These are phyloP conservation scores for Colletotrichum costaricense DNA, from an alignment of 2,329 filamentous ascomycete genomes.

Conservation along the genomic window DNA sequence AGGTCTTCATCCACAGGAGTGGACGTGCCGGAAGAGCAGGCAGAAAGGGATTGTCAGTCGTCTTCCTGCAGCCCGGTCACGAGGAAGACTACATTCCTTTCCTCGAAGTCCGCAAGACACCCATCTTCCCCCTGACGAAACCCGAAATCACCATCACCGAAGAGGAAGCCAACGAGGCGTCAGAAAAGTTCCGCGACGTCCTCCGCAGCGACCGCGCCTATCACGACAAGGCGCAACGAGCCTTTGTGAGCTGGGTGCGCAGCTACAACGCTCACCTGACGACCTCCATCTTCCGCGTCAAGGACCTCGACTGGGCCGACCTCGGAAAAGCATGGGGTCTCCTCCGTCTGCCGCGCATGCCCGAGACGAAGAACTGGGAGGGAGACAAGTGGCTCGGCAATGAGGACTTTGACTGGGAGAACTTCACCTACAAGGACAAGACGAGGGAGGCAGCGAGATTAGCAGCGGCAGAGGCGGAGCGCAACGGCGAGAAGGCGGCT, in stretches of 20 bases:
- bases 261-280: slow-evolving; percentile 93
- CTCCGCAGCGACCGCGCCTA: slow-evolving; percentile 66
- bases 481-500: slow-evolving; percentile 47
- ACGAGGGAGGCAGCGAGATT: slow-evolving; percentile 73
- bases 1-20: slow-evolving; percentile 94
- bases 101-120: slow-evolving; percentile 87
- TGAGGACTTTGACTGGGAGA: slow-evolving; percentile 71
- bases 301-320: slow-evolving; percentile 87
- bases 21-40: slow-evolving; percentile 92
- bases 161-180: slow-evolving; percentile 68
- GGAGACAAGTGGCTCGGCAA: slow-evolving; percentile 74
- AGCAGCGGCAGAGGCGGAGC: slow-evolving; percentile 64
- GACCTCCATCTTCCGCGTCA: slow-evolving; percentile 86
- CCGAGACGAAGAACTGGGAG: slow-evolving; percentile 81
- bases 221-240: slow-evolving; percentile 89
- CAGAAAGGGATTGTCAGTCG: slow-evolving; percentile 83
- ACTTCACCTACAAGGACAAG: slow-evolving; percentile 79
- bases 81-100: slow-evolving; percentile 94
- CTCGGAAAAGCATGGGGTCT: slow-evolving; percentile 88
- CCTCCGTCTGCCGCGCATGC: slow-evolving; percentile 91
- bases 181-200: slow-evolving; percentile 70
- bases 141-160: slow-evolving; percentile 69
- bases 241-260: slow-evolving; percentile 93
- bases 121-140: slow-evolving; percentile 72
- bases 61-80: slow-evolving; percentile 84